A percentile compares a stretch with the other conserved stretches of the same genome.
Conservation (phyloP, 2,329 filamentous ascomycete genomes). For the Chaetomiaceae sp. region DNA sequence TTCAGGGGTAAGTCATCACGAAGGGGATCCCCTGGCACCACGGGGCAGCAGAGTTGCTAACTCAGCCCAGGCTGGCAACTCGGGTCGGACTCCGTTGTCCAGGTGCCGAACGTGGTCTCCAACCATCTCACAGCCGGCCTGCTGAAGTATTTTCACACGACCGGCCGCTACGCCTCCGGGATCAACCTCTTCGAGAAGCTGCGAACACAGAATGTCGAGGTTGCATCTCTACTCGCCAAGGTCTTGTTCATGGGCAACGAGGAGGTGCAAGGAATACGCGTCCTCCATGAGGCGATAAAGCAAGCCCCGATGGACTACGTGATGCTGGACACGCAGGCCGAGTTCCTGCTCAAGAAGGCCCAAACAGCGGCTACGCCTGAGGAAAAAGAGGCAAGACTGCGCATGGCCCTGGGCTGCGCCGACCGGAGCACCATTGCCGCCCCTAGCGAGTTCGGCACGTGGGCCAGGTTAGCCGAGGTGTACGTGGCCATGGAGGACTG, state of each 20-base stretch:
- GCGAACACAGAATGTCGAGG: slow-evolving; percentile 82
- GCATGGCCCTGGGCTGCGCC: slow-evolving; percentile 86
- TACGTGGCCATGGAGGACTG: slow-evolving; percentile 94
- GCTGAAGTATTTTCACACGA: slow-evolving; percentile 91
- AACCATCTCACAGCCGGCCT: slow-evolving; percentile 95
- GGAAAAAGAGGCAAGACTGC: slow-evolving; percentile 62
- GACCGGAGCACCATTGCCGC: slow-evolving; percentile 93
- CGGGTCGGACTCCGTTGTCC: slow-evolving; percentile 93
- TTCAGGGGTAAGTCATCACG: slow-evolving; percentile 70
- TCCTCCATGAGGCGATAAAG: slow-evolving; percentile 82
- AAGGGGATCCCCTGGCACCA: slow-evolving; percentile 71
- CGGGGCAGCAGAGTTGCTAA: neutral
- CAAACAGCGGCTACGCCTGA: slow-evolving; percentile 49
- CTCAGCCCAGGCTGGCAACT: slow-evolving; percentile 72
- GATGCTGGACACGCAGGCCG: slow-evolving; percentile 88
- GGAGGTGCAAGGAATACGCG: slow-evolving; percentile 88
- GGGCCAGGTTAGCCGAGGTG: slow-evolving; percentile 88
- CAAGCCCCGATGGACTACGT: slow-evolving; percentile 97
- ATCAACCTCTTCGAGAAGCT: slow-evolving; percentile 98
- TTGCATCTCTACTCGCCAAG: slow-evolving; percentile 85
- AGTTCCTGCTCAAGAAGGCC: slow-evolving; percentile 86
- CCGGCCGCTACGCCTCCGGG: slow-evolving; percentile 86
- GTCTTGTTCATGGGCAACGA: slow-evolving; percentile 94
- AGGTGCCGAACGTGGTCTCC: slow-evolving; percentile 93
- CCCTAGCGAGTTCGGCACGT: slow-evolving; percentile 94